These are phyloP conservation scores for Botrytis tulipae DNA, from an alignment of 2,329 filamentous ascomycete species.

Conservation along the genomic window DNA sequence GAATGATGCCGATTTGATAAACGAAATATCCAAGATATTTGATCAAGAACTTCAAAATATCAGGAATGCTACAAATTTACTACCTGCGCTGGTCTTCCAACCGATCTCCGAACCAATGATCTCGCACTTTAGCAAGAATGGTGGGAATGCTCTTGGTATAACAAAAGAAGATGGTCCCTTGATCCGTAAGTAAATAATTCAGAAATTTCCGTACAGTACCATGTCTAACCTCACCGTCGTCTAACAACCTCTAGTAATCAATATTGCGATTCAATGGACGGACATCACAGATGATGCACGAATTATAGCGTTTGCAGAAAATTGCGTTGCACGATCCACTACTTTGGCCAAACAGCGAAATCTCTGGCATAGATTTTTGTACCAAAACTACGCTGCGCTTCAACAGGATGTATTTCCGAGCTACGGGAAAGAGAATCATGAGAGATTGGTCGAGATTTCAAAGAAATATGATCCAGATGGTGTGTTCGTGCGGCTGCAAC, in stretches of 20 bases:
- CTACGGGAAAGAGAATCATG: conserved; percentile 41
- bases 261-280: conserved; percentile 34
- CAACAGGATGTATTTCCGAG: conserved; percentile 40
- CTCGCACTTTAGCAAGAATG: conserved; percentile 26
- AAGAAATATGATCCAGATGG: conserved; percentile 35
- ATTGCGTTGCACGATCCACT: conserved; percentile 35
- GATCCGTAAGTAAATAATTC: conserved; percentile 14
- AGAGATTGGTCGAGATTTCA: conserved; percentile 31
- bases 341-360: conserved; percentile 37
- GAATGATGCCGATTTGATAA: conserved; percentile 19
- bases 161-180: conserved; percentile 24
- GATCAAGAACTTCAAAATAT: conserved; percentile 25
- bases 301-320: conserved; percentile 35
- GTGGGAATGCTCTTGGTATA: conserved; percentile 33
- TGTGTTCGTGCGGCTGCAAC: conserved; percentile 38
- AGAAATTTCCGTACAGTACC: background rate
- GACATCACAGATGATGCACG: conserved; percentile 39
- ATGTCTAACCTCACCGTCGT: background rate
- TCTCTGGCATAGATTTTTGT: conserved; percentile 42
- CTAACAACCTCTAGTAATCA: background rate
- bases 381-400: conserved; percentile 43
- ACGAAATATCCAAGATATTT: conserved; percentile 26
- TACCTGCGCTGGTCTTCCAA: conserved; percentile 29
- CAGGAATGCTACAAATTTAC: conserved; percentile 21
- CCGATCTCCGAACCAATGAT: conserved; percentile 29